Conservation (phyloP, 2,329 filamentous ascomycete genomes). For the Stemphylium beticola region DNA sequence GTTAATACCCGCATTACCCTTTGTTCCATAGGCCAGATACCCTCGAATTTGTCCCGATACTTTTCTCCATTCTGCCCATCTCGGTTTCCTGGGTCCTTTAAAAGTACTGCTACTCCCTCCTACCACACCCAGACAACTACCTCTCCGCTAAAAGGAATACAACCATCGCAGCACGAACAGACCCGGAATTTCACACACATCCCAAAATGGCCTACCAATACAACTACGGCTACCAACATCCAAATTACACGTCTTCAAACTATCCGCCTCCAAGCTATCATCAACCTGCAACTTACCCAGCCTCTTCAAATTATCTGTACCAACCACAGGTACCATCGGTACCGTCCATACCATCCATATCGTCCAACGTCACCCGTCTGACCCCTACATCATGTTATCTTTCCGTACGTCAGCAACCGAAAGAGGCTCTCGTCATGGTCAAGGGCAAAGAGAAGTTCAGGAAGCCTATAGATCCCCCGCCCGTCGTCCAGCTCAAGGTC, state of each 20-base stretch:
- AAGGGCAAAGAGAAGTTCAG: conserved; percentile 81
- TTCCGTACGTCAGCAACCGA: conserved; percentile 68
- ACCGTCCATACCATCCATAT: not conserved
- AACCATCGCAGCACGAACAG: no score
- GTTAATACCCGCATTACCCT: conserved; percentile 1
- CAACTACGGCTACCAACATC: not conserved
- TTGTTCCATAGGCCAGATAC: conserved; percentile 5
- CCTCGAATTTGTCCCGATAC: no score
- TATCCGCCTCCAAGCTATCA: no score
- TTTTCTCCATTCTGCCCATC: no score
- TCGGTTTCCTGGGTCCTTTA: not conserved
- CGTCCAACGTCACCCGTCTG: not conserved
- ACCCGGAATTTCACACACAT: not conserved
- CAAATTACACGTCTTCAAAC: no score
- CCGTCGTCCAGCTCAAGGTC: conserved; percentile 75
- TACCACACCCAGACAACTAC: not conserved
- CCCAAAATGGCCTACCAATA: not conserved
- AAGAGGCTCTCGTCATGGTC: conserved; percentile 67
- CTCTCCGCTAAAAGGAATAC: no score
- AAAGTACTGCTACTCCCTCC: not conserved
- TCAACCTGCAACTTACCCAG: no score
- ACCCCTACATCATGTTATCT: conserved; percentile 3
- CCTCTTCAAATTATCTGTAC: not conserved
- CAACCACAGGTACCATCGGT: not conserved
- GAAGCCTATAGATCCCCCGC: conserved; percentile 87